These are phyloP conservation scores for Boechera stricta DNA, from an alignment of 345 rosid genomes.

Conservation along the genomic window DNA sequence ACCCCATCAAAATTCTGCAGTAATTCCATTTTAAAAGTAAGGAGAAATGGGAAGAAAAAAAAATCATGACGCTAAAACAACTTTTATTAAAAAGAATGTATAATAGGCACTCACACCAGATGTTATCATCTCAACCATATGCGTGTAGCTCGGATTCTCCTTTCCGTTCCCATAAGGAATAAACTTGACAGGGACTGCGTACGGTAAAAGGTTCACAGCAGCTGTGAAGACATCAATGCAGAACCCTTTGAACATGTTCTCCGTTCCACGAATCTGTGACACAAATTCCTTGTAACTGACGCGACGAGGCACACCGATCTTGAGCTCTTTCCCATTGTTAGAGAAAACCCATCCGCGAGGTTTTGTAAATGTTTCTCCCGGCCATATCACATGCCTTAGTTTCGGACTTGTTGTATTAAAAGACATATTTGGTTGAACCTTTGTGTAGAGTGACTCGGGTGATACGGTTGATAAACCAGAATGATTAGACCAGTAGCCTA, in stretches of 20 bases:
- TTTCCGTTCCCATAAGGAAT: slow-evolving; percentile 75
- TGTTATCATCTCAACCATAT: slow-evolving; percentile 68
- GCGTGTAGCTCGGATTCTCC: slow-evolving; percentile 79
- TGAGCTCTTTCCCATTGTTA: slow-evolving; percentile 80
- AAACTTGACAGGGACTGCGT: slow-evolving; percentile 78
- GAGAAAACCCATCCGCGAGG: slow-evolving; percentile 99
- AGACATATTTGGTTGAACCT: slow-evolving; percentile 66
- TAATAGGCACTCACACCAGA: slow-evolving; percentile 71
- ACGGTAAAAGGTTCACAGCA: slow-evolving; percentile 81
- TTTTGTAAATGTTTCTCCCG: slow-evolving; percentile 70
- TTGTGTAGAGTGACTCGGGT: slow-evolving; percentile 66
- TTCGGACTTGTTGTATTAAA: slow-evolving; percentile 54
- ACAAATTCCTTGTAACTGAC: slow-evolving; percentile 79
- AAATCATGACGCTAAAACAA: neutral
- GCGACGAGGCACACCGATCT: slow-evolving; percentile 84
- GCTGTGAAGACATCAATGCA: slow-evolving; percentile 90
- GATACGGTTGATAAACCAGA: slow-evolving; percentile 75
- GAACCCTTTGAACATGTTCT: slow-evolving; percentile 73
- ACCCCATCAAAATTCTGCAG: slow-evolving; percentile 82
- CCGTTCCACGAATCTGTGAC: slow-evolving; percentile 64
- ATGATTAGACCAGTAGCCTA: slow-evolving; percentile 95
- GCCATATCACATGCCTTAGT: slow-evolving; percentile 79
- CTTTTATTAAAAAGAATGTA: neutral
- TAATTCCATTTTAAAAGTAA: neutral
- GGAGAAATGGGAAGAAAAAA: neutral